Conservation (phyloP, 768 basidiomycete genomes). For the Dendrothele bispora region DNA sequence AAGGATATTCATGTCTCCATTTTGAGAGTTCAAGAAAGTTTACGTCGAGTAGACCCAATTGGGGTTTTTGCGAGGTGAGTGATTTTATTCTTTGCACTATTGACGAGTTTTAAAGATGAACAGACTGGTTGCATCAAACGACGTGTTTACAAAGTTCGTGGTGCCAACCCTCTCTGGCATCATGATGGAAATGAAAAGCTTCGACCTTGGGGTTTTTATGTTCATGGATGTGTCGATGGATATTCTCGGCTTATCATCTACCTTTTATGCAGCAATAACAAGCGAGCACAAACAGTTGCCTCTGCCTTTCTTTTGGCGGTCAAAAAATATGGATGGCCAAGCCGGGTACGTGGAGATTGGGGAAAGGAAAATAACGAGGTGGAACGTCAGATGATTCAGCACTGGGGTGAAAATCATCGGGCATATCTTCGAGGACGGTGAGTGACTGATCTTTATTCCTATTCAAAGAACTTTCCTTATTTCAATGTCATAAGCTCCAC, state of each 20-base stretch:
- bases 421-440: constrained; percentile 7
- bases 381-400: constrained; percentile 2
- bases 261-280: constrained; percentile 27
- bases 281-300: constrained; percentile 22
- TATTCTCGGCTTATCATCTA: constrained; percentile 32
- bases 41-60: constrained; percentile 21
- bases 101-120: neutral
- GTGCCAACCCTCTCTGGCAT: constrained; percentile 34
- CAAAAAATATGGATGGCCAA: constrained; percentile 28
- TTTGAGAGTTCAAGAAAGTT: constrained; percentile 13
- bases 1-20: constrained; percentile 19
- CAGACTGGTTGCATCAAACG: neutral
- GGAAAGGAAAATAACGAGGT: constrained; percentile 9
- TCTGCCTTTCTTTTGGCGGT: constrained; percentile 18
- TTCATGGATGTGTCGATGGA: constrained; percentile 39
- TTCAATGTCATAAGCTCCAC: constrained; percentile 15
- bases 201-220: constrained; percentile 32
- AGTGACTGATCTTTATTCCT: neutral
- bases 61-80: constrained; percentile 15
- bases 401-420: constrained; percentile 9
- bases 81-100: neutral
- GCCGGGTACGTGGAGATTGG: constrained; percentile 15
- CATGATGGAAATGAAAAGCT: constrained; percentile 36
- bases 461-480: neutral
- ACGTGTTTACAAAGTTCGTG: constrained; percentile 27